phyloP scores from a whole-genome alignment of 176 grass and related monocot genomes.

The Calamus simplicifolius region DNA sequence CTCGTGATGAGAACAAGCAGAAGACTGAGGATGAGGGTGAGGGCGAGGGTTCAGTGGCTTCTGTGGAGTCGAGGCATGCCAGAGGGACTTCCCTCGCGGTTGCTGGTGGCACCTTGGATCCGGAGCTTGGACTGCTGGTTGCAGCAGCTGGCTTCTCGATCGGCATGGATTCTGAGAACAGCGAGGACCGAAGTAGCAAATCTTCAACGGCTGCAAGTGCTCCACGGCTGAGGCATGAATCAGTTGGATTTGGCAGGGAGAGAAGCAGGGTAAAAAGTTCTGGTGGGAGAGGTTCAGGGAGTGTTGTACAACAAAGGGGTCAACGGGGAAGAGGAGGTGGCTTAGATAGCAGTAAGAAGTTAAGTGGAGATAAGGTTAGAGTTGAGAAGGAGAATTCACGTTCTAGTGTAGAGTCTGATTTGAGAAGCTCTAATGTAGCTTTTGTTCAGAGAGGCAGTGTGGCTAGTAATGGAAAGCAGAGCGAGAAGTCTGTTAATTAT shows the following conservation, averaged over 20 bases:
- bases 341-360: slow-evolving; percentile 1
- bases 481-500: slow-evolving; percentile 29
- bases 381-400: slow-evolving; percentile 9
- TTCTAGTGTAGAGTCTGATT: slow-evolving; percentile 34
- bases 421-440: slow-evolving; percentile 31
- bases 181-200: slow-evolving; percentile 15
- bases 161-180: slow-evolving; percentile 23
- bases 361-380: slow-evolving; percentile 7
- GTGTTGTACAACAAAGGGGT: background rate
- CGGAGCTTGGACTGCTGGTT: slow-evolving; percentile 39
- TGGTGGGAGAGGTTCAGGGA: slow-evolving; percentile 21
- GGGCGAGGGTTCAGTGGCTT: slow-evolving; percentile 13
- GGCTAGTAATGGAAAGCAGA: slow-evolving; percentile 14
- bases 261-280: slow-evolving; percentile 1
- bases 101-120: slow-evolving; percentile 20
- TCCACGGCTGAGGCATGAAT: background rate
- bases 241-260: slow-evolving; percentile 12
- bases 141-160: slow-evolving; percentile 26
- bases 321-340: slow-evolving; percentile 7
- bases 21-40: background rate
- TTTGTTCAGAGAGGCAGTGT: slow-evolving; percentile 1
- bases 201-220: slow-evolving; percentile 23
- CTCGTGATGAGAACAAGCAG: background rate
- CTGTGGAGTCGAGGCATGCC: slow-evolving; percentile 2
- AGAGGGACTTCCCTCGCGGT: background rate